A percentile compares a stretch with the other conserved stretches of the same genome.
Evolutionary conservation across 176 grass and related monocot species (phyloP).

Genomic region (Cocos nucifera): DNA sequence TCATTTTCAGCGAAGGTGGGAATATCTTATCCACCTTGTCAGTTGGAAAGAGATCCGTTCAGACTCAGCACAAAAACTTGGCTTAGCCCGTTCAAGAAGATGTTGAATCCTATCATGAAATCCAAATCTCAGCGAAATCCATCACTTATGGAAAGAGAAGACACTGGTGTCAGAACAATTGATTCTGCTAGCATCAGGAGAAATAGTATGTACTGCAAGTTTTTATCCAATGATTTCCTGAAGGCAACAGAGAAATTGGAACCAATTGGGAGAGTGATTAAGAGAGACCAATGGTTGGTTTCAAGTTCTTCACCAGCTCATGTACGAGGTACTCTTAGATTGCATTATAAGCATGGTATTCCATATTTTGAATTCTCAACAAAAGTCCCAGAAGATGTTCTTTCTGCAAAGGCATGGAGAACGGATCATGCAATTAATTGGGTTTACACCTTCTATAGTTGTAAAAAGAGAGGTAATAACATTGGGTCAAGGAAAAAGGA

Average conservation of each 20-base stretch:
- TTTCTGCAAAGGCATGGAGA: slow-evolving; percentile 78
- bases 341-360: slow-evolving; percentile 43
- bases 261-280: slow-evolving; percentile 15
- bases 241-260: slow-evolving; percentile 23
- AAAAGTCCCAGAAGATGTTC: slow-evolving; percentile 52
- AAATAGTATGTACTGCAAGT: slow-evolving; percentile 37
- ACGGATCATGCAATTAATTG: slow-evolving; percentile 56
- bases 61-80: slow-evolving; percentile 28
- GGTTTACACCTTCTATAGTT: slow-evolving; percentile 90
- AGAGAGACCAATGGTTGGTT: slow-evolving; percentile 14
- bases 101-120: slow-evolving; percentile 81
- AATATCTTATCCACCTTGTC: slow-evolving; percentile 25
- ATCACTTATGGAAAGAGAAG: slow-evolving; percentile 30
- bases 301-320: slow-evolving; percentile 57
- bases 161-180: slow-evolving; percentile 9
- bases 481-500: slow-evolving; percentile 42
- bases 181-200: slow-evolving; percentile 16
- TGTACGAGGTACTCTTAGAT: slow-evolving; percentile 64
- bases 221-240: slow-evolving; percentile 51
- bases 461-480: slow-evolving; percentile 43
- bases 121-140: slow-evolving; percentile 61
- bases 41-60: slow-evolving; percentile 2
- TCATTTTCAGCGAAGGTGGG: slow-evolving; percentile 64
- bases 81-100: slow-evolving; percentile 61
- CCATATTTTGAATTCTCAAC: slow-evolving; percentile 53